Evolutionary conservation across 1,284 basidiomycete genomes (phyloP).

Genomic region (Phellopilus nigrolimitatus): DNA sequence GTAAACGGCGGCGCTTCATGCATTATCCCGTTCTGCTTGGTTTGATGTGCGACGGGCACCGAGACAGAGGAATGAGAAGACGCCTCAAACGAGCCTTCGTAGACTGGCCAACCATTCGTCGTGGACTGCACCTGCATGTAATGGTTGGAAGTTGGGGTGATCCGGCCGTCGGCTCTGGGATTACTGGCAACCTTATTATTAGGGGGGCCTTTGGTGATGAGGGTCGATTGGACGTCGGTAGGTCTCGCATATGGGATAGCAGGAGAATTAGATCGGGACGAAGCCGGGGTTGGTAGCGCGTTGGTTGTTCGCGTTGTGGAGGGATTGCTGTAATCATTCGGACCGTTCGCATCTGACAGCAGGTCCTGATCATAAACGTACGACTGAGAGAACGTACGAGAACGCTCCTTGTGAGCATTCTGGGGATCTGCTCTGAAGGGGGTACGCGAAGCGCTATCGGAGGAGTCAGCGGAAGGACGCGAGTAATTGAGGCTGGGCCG

Average conservation of each 20-base stretch:
- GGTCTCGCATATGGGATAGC: constrained; percentile 15
- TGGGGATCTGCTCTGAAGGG: constrained; percentile 12
- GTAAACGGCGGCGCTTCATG: constrained; percentile 19
- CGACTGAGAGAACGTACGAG: constrained; percentile 61
- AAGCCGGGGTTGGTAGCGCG: constrained; percentile 31
- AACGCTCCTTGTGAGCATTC: constrained; percentile 29
- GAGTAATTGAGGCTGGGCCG: constrained; percentile 40
- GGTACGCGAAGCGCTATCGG: constrained; percentile 13
- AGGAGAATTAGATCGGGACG: constrained; percentile 38
- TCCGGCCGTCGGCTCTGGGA: background rate
- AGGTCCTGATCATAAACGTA: constrained; percentile 31
- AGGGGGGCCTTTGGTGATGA: constrained; percentile 39
- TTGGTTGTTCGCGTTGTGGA: constrained; percentile 26
- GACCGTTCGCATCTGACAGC: background rate
- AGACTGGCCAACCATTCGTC: constrained; percentile 3
- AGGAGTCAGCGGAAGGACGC: constrained; percentile 8
- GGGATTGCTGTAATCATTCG: constrained; percentile 12
- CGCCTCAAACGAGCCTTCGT: constrained; percentile 8
- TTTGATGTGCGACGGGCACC: background rate
- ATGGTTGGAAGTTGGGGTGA: constrained; percentile 8
- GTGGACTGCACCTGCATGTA: constrained; percentile 2
- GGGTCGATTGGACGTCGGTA: constrained; percentile 38
- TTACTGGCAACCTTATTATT: constrained; percentile 22
- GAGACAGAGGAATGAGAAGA: constrained; percentile 14
- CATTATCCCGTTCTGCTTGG: constrained; percentile 16